Percentiles rank a stretch among this genome's conserved stretches.
These are phyloP conservation scores for Aspergillus alliaceus DNA, from an alignment of 2,329 filamentous ascomycete genomes.

Conservation along the genomic window DNA sequence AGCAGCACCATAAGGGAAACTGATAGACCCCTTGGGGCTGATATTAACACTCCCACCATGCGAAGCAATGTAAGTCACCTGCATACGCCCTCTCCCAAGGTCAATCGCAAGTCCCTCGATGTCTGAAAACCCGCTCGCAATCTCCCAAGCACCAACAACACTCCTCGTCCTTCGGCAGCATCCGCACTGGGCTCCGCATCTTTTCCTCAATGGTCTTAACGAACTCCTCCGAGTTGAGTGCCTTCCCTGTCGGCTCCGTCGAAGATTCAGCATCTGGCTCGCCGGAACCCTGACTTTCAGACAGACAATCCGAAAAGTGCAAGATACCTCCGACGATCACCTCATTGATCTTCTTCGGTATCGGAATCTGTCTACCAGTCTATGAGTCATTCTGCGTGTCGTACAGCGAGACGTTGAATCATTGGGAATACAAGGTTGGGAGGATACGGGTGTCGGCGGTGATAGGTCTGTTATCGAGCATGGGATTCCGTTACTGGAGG, in stretches of 20 bases:
- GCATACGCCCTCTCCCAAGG: conserved; percentile 70
- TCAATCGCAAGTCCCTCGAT: conserved; percentile 80
- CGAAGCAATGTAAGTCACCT: conserved; percentile 66
- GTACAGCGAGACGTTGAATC: conserved; percentile 79
- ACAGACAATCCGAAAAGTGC: conserved; percentile 71
- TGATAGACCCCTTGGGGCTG: conserved; percentile 58
- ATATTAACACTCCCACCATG: conserved; percentile 51
- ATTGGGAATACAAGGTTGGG: conserved; percentile 72
- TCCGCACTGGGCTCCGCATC: conserved; percentile 66
- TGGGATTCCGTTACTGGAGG: conserved; percentile 74
- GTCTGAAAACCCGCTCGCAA: conserved; percentile 69
- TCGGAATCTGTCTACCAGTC: conserved; percentile 49
- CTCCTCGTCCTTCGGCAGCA: conserved; percentile 80
- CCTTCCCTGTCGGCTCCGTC: conserved; percentile 84
- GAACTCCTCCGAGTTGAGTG: conserved; percentile 71
- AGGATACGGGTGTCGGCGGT: conserved; percentile 71
- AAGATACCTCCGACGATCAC: conserved; percentile 65
- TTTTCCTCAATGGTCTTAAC: conserved; percentile 61
- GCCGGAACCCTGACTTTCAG: conserved; percentile 63
- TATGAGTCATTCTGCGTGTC: conserved; percentile 60
- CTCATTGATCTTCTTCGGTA: conserved; percentile 60
- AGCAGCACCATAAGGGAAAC: conserved; percentile 68
- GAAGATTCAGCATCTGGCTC: conserved; percentile 68
- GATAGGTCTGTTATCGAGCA: conserved; percentile 82
- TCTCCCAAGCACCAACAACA: conserved; percentile 76